Evolutionary conservation across 2,329 filamentous ascomycete species (phyloP).

Genomic region (Madurella mycetomatis): DNA sequence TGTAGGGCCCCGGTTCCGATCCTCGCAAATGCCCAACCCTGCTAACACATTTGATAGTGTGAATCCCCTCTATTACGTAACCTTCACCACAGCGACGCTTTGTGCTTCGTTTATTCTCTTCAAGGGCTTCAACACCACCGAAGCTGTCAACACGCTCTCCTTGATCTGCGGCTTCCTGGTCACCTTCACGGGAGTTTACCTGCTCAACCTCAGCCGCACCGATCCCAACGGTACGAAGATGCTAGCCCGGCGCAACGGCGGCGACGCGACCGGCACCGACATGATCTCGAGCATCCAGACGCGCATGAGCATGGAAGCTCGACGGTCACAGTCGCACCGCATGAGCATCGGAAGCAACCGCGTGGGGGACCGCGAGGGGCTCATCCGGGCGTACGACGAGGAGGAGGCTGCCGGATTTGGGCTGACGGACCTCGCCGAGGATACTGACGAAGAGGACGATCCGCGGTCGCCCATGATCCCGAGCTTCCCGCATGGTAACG

Average conservation of each 20-base stretch:
- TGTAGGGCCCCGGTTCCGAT: conserved; percentile 56
- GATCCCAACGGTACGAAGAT: conserved; percentile 76
- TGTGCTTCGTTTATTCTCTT: conserved; percentile 95
- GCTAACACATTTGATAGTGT: conserved; percentile 55
- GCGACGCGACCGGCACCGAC: conserved; percentile 84
- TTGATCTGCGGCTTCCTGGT: conserved; percentile 88
- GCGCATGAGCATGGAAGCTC: conserved; percentile 85
- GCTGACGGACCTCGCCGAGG: conserved; percentile 72
- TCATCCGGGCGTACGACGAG: conserved; percentile 87
- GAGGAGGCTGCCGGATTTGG: conserved; percentile 72
- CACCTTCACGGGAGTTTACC: conserved; percentile 92
- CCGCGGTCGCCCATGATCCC: conserved; percentile 35
- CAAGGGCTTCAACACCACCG: conserved; percentile 90
- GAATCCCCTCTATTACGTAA: conserved; percentile 95
- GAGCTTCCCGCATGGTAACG: conserved; percentile 32
- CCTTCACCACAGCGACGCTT: conserved; percentile 91
- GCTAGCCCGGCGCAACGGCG: conserved; percentile 56
- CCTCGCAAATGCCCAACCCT: background rate
- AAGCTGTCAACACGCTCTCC: conserved; percentile 86
- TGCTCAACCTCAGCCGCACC: conserved; percentile 88
- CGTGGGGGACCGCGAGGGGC: conserved; percentile 68
- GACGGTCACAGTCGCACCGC: conserved; percentile 56
- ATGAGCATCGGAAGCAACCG: conserved; percentile 58
- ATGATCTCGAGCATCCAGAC: conserved; percentile 86
- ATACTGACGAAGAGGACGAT: conserved; percentile 60